Evolutionary conservation across 371 early-diverging fungal genomes (phyloP).

Genomic region (Coemansia sp.): DNA sequence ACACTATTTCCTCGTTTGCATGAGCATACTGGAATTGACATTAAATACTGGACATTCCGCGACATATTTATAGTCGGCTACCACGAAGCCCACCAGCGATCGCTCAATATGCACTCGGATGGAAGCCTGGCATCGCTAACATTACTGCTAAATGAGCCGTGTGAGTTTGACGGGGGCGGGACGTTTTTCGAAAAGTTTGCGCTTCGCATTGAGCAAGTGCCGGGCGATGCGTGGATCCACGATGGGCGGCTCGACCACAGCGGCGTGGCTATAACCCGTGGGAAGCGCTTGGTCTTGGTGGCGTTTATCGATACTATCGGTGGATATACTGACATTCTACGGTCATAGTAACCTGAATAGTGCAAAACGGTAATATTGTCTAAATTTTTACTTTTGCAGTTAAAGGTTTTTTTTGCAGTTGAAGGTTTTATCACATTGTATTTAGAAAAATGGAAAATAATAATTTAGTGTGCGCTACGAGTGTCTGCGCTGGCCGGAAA

Average conservation of each 20-base stretch:
- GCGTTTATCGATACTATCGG: constrained; percentile 62
- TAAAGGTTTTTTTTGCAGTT: background rate
- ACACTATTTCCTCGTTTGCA: constrained; percentile 39
- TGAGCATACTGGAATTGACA: constrained; percentile 47
- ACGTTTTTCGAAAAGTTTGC: constrained; percentile 55
- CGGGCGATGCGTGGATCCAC: constrained; percentile 59
- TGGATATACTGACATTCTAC: constrained; percentile 32
- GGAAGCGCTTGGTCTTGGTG: constrained; percentile 56
- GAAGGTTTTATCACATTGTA: background rate
- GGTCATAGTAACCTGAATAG: background rate
- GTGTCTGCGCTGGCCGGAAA: background rate
- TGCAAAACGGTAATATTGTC: background rate
- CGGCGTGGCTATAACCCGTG: constrained; percentile 55
- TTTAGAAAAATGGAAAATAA: background rate
- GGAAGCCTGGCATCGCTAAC: constrained; percentile 63
- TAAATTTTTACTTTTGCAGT: background rate
- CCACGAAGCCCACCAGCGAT: constrained; percentile 52
- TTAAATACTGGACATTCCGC: constrained; percentile 54
- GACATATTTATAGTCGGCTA: constrained; percentile 63
- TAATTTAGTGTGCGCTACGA: background rate
- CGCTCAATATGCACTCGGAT: constrained; percentile 58
- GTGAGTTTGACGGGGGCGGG: constrained; percentile 65
- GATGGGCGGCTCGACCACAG: constrained; percentile 56
- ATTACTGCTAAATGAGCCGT: constrained; percentile 54
- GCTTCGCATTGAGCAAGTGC: constrained; percentile 37